These are phyloP conservation scores for Penicillium sp. DNA, from an alignment of 2,329 filamentous ascomycete species.

Conservation along the genomic window DNA sequence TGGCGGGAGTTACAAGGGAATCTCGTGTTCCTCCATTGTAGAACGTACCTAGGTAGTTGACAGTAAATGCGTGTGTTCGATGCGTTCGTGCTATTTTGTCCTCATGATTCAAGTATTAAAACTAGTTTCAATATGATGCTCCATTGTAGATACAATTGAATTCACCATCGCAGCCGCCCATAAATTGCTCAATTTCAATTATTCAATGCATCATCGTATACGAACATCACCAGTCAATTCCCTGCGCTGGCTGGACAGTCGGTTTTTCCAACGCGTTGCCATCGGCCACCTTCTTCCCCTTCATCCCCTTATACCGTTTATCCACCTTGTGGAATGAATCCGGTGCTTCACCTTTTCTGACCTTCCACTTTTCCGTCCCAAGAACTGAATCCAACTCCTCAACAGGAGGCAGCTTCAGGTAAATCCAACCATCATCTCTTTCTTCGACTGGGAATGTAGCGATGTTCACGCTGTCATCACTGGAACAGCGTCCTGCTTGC, in stretches of 20 bases:
- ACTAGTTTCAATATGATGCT: too few species aligned
- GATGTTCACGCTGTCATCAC: constrained; percentile 69
- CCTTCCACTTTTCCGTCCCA: constrained; percentile 71
- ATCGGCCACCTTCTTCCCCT: constrained; percentile 46
- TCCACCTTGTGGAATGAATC: constrained; percentile 54
- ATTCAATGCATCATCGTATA: not conserved
- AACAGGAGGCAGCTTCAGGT: constrained; percentile 71
- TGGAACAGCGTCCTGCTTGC: constrained; percentile 64
- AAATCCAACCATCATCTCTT: constrained; percentile 68
- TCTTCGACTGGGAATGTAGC: constrained; percentile 75
- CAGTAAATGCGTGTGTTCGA: too few species aligned
- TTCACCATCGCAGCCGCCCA: too few species aligned
- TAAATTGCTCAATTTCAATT: too few species aligned
- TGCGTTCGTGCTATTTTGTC: too few species aligned
- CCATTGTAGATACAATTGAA: too few species aligned
- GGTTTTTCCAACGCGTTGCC: constrained; percentile 12
- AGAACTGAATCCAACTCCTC: constrained; percentile 73
- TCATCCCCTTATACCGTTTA: constrained; percentile 50
- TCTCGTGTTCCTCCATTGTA: too few species aligned
- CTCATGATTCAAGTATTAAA: too few species aligned
- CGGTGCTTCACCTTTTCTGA: constrained; percentile 62
- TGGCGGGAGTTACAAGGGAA: too few species aligned
- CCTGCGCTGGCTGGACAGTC: constrained; percentile 18
- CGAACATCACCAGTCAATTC: constrained; percentile 33
- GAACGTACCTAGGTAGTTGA: too few species aligned